Conservation (phyloP, 768 basidiomycete genomes). For the Hygrophoropsis aurantiaca region DNA sequence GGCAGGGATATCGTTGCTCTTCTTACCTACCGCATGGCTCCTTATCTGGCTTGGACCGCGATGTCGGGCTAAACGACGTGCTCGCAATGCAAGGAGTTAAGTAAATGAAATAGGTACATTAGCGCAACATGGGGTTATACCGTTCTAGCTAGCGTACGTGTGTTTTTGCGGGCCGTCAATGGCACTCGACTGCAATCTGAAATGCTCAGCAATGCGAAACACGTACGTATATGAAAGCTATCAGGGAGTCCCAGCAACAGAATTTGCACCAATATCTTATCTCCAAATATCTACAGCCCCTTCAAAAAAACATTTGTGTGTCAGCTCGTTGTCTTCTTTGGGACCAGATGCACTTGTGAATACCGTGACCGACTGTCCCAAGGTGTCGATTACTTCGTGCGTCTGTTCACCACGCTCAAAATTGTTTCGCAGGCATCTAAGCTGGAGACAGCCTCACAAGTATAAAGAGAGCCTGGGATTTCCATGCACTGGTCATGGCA, state of each 20-base stretch:
- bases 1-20: slow-evolving; percentile 46
- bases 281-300: slow-evolving; percentile 22
- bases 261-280: slow-evolving; percentile 18
- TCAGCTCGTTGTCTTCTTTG: slow-evolving; percentile 19
- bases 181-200: too few relatives aligned
- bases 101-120: background rate
- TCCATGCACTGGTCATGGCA: too few relatives aligned
- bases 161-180: too few relatives aligned
- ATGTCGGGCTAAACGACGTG: slow-evolving; percentile 42
- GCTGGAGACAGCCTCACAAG: too few relatives aligned
- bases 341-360: slow-evolving; percentile 18
- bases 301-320: slow-evolving; percentile 23
- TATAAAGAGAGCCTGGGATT: too few relatives aligned
- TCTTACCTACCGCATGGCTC: slow-evolving; percentile 51
- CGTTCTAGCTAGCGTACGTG: background rate
- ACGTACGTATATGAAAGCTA: background rate
- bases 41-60: slow-evolving; percentile 53
- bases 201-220: too few relatives aligned
- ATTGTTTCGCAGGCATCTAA: slow-evolving; percentile 21
- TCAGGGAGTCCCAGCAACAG: slow-evolving; percentile 6
- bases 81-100: slow-evolving; percentile 2
- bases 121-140: too few relatives aligned
- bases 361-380: slow-evolving; percentile 25
- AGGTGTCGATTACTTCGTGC: slow-evolving; percentile 20
- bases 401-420: slow-evolving; percentile 26